Conservation (phyloP, 768 basidiomycete genomes). For the Termitomyces titanicus region DNA sequence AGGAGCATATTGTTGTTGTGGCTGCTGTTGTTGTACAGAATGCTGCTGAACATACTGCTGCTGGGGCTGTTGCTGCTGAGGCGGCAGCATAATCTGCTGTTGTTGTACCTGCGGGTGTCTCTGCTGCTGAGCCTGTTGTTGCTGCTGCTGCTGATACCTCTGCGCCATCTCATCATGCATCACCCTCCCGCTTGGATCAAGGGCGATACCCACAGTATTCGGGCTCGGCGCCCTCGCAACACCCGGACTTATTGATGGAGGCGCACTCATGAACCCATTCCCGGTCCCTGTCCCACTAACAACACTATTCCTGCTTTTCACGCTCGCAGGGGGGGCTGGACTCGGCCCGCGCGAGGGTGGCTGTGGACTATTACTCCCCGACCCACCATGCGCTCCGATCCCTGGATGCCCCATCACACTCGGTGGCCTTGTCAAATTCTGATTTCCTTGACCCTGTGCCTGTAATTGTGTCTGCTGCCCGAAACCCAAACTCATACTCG, state of each 20-base stretch:
- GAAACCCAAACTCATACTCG: not conserved
- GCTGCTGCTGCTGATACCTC: slow-evolving; percentile 43
- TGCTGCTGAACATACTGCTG: slow-evolving; percentile 20
- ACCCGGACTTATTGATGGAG: slow-evolving; percentile 25
- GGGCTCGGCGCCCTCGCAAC: slow-evolving; percentile 63
- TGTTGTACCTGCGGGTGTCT: slow-evolving; percentile 11
- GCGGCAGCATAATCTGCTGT: slow-evolving; percentile 20
- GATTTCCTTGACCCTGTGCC: slow-evolving; percentile 25
- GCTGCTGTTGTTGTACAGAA: slow-evolving; percentile 28
- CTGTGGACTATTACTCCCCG: slow-evolving; percentile 59
- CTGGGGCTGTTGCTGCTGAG: slow-evolving; percentile 23
- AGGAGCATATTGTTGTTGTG: not conserved
- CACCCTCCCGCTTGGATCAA: slow-evolving; percentile 80
- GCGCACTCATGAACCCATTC: slow-evolving; percentile 36
- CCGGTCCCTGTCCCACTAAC: slow-evolving; percentile 3
- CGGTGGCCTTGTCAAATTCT: slow-evolving; percentile 45
- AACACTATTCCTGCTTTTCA: slow-evolving; percentile 13
- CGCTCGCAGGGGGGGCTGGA: slow-evolving; percentile 36
- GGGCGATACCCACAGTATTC: slow-evolving; percentile 76
- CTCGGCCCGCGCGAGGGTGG: slow-evolving; percentile 55
- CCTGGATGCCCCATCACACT: slow-evolving; percentile 74
- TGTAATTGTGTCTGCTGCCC: not conserved
- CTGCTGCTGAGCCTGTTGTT: slow-evolving; percentile 29
- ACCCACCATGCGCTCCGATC: slow-evolving; percentile 69
- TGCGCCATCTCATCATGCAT: slow-evolving; percentile 77